phyloP scores from a whole-genome alignment of 768 basidiomycete species.

The Termitomyces heimii region DNA sequence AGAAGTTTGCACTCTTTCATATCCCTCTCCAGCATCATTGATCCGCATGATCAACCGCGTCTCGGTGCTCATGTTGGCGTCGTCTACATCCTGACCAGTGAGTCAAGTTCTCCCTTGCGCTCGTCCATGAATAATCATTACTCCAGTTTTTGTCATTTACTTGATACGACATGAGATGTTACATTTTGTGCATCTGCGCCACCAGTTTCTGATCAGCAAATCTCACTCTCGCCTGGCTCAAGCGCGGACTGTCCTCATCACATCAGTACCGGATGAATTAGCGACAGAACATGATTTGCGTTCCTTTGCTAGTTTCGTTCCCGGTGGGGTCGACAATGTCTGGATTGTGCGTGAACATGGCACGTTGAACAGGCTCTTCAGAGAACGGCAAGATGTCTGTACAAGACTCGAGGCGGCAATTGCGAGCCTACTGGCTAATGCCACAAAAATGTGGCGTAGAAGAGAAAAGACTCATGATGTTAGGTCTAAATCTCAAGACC shows the following conservation, averaged over 20 bases:
- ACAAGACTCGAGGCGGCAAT: constrained; percentile 53
- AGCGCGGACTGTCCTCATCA: constrained; percentile 65
- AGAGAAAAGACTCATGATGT: neutral
- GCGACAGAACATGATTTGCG: constrained; percentile 40
- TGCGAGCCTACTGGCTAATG: constrained; percentile 16
- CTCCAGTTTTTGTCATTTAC: constrained; percentile 52
- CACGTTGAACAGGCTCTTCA: constrained; percentile 35
- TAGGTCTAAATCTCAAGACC: neutral
- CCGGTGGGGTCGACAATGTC: constrained; percentile 61
- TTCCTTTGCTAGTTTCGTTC: constrained; percentile 56
- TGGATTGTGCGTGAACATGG: constrained; percentile 61
- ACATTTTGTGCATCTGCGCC: constrained; percentile 49
- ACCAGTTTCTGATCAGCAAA: constrained; percentile 53
- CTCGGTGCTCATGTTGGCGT: constrained; percentile 56
- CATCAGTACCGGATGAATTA: constrained; percentile 52
- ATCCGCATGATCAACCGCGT: constrained; percentile 30
- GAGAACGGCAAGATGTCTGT: constrained; percentile 39
- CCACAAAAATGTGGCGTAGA: neutral
- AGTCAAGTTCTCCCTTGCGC: constrained; percentile 9
- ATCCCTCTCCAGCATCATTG: constrained; percentile 24
- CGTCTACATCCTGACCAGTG: constrained; percentile 45
- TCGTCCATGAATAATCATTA: neutral
- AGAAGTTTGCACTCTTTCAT: neutral
- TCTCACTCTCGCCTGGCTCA: constrained; percentile 56
- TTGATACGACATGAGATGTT: constrained; percentile 54